phyloP scores from a whole-genome alignment of 73 alveolate species.

The Symbiodinium pilosum region DNA sequence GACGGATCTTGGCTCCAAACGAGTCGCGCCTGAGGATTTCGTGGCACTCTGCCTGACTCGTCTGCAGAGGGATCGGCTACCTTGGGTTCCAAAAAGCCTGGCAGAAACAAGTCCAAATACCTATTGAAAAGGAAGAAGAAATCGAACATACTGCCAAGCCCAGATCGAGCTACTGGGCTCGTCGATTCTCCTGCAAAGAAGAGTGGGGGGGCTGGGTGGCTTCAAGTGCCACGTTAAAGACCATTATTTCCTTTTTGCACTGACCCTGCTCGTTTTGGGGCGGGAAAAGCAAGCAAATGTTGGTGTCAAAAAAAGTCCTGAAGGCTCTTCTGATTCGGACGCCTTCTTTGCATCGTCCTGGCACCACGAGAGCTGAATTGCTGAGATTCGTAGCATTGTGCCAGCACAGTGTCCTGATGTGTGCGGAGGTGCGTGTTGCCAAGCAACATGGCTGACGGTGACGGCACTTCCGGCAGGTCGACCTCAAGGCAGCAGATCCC shows the following conservation, averaged over 20 bases:
- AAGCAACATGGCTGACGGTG: neutral
- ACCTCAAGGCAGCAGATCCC: too few species aligned
- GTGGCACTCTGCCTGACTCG: neutral
- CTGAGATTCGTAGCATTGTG: too few species aligned
- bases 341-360: neutral
- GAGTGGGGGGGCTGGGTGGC: too few species aligned
- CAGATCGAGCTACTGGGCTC: neutral
- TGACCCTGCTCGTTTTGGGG: neutral
- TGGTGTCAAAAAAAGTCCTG: neutral
- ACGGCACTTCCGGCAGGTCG: neutral
- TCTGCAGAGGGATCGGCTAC: neutral
- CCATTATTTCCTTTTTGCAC: neutral
- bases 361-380: too few species aligned
- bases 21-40: neutral
- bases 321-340: neutral
- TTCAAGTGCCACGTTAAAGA: too few species aligned
- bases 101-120: too few species aligned
- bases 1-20: conserved; percentile 16
- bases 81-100: too few species aligned
- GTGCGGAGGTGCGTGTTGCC: conserved; percentile 23
- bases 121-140: neutral
- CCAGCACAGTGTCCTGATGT: neutral
- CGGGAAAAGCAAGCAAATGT: neutral
- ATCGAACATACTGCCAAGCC: neutral
- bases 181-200: neutral